Percentiles rank a stretch among this genome's conserved stretches.
Evolutionary conservation across 371 early-diverging fungal species (phyloP).

Genomic region (Coemansia sp.): DNA sequence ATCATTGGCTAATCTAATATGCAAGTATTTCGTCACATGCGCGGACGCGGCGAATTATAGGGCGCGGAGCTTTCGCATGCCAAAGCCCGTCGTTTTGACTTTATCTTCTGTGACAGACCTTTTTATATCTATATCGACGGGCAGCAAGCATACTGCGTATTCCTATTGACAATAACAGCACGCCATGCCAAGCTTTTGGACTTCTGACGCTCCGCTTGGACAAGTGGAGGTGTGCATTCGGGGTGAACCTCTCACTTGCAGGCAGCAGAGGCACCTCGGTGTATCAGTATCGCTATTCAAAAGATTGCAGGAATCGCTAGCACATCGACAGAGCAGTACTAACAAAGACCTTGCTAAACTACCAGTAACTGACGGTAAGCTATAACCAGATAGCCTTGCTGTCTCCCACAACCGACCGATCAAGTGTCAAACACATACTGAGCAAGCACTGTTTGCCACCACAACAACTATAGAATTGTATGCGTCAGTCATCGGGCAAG

Average conservation of each 20-base stretch:
- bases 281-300: constrained; percentile 17
- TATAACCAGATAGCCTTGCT: too few species aligned
- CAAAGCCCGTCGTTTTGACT: neutral
- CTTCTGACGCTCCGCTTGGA: constrained; percentile 40
- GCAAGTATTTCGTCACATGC: neutral
- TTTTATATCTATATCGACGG: neutral
- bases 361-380: neutral
- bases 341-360: too few species aligned
- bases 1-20: neutral
- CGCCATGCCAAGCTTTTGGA: constrained; percentile 44
- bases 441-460: neutral
- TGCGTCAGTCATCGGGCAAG: neutral
- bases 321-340: neutral
- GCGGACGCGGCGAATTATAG: neutral
- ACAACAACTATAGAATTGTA: constrained; percentile 5
- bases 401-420: neutral
- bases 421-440: neutral
- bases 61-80: neutral
- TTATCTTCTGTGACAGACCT: neutral
- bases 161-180: neutral
- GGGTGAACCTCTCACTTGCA: neutral
- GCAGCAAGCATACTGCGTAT: too few species aligned
- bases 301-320: constrained; percentile 16
- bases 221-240: constrained; percentile 32
- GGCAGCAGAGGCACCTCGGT: constrained; percentile 1